Evolutionary conservation across 352 stramenopile species (phyloP).

Genomic region (Pythium brassicae): DNA sequence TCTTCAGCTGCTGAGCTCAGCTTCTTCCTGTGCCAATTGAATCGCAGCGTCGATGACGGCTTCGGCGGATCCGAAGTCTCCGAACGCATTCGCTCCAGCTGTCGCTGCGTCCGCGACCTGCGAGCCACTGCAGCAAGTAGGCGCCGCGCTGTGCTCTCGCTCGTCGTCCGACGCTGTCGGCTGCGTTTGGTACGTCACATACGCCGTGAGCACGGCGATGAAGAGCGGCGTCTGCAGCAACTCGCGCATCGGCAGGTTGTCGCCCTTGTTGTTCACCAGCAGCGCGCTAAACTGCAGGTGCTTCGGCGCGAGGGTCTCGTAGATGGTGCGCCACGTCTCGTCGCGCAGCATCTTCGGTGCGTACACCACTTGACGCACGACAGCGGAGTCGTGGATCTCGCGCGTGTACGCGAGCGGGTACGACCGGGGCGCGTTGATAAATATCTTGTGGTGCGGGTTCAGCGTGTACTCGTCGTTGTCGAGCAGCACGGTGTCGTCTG

Average conservation of each 20-base stretch:
- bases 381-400: conserved; percentile 35
- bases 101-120: conserved; percentile 5
- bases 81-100: conserved; percentile 16
- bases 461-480: conserved; percentile 63
- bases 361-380: conserved; percentile 45
- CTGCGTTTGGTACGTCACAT: conserved; percentile 46
- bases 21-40: conserved; percentile 56
- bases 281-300: conserved; percentile 54
- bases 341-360: conserved; percentile 73
- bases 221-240: conserved; percentile 62
- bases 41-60: conserved; percentile 55
- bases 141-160: background rate
- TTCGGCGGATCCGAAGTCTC: conserved; percentile 32
- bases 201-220: conserved; percentile 56
- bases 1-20: conserved; percentile 29
- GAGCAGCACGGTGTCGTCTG: conserved; percentile 21
- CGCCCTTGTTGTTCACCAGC: conserved; percentile 55
- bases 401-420: conserved; percentile 51
- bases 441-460: conserved; percentile 77
- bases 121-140: background rate
- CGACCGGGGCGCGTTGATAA: conserved; percentile 74
- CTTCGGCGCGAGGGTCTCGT: conserved; percentile 49
- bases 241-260: conserved; percentile 60
- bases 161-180: conserved; percentile 6
- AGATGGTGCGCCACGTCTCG: conserved; percentile 65